Percentiles rank a stretch among this genome's conserved stretches.
Conservation (phyloP, 768 basidiomycete genomes). For the Termitomyces sp. region DNA sequence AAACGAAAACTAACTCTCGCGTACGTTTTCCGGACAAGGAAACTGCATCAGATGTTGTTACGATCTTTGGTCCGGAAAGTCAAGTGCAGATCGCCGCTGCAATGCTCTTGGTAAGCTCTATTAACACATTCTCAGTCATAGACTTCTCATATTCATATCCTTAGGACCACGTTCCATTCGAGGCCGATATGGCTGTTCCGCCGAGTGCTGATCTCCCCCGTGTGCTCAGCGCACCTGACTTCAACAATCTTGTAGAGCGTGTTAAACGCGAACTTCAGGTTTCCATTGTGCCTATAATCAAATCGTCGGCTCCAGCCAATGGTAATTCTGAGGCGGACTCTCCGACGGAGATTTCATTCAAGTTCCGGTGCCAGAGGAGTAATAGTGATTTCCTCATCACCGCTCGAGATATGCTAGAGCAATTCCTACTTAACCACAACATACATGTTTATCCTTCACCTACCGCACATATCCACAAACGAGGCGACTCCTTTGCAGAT, state of each 20-base stretch:
- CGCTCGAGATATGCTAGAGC: constrained; percentile 88
- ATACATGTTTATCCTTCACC: constrained; percentile 78
- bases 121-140: not conserved
- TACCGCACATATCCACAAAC: constrained; percentile 73
- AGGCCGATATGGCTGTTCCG: constrained; percentile 91
- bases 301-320: constrained; percentile 38
- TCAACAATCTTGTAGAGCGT: constrained; percentile 78
- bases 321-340: constrained; percentile 46
- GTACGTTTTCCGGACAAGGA: constrained; percentile 94
- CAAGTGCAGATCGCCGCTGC: constrained; percentile 96
- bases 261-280: constrained; percentile 95
- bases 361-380: constrained; percentile 91
- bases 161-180: constrained; percentile 94
- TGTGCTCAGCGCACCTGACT: constrained; percentile 76
- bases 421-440: constrained; percentile 81
- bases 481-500: constrained; percentile 90
- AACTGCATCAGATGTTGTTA: constrained; percentile 88
- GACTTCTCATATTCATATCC: constrained; percentile 3
- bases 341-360: constrained; percentile 81
- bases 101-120: constrained; percentile 75
- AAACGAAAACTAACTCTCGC: constrained; percentile 90
- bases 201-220: constrained; percentile 74
- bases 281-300: constrained; percentile 78
- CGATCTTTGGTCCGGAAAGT: constrained; percentile 95
- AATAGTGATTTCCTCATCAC: constrained; percentile 91